Evolutionary conservation across 1,284 basidiomycete species (phyloP), one percentile per base, ranked within the genome.

Genomic region (Pisolithus thermaeus): DNA sequence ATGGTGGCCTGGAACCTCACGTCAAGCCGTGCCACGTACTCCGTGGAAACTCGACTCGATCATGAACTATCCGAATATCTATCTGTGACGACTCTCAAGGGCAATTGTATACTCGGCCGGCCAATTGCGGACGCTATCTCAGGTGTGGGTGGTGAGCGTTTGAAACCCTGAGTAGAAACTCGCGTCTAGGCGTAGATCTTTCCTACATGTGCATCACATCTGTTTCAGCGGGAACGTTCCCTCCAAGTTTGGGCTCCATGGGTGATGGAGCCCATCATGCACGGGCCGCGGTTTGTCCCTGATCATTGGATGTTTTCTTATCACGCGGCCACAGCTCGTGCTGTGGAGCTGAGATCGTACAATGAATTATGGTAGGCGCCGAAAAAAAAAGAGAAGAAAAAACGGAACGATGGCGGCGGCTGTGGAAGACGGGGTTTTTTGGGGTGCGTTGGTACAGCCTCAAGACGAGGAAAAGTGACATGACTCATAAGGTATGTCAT

Each of bases 61-160:
- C 1, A 8, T 30, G 28, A 30, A 30, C 28, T 8, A 30, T 9
- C 27, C 28, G 28, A 7, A 30, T 30, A 30, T 30, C 25, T 27
- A 27, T 7, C 25, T 27, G 25, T 8, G 28, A 35, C 12, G 32
- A 14, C 32, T 6, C 4, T 35, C 32, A 35, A 14, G 32, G 12
- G 32, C 32, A 14, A 35, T 14, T 14, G 32, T 11, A 35, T 14
- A 35, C 12, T 35, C 12, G 32, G 27, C 18, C 38, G 16, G 25
- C 28, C n/a, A 18, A 12, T 32, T 16, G 38, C 47, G 18, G 38
- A 43, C 39, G 48, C 12, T 14, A 44, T 54, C 18, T 20, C 50
- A 56, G 54, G 39, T 52, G 51, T 47, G 28, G 20, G 47, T 49
- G 32, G n/a, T 22, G 36, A 43, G 22, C 38, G 25, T n/a, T 25